Conservation (phyloP, 345 rosid species). For the Hibiscus syriacus region DNA sequence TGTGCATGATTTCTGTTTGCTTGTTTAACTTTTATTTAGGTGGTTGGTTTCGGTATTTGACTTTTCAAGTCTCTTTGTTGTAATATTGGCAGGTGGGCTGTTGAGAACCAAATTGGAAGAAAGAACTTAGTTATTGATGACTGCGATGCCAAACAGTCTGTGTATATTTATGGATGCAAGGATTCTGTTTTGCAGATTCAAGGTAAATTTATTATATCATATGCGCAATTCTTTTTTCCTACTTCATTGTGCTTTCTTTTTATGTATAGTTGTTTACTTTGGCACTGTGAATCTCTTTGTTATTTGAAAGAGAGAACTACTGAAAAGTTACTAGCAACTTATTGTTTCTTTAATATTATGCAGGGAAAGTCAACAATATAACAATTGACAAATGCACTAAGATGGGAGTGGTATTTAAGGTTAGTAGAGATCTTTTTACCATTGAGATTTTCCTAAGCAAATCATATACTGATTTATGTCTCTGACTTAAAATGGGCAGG, state of each 20-base stretch:
- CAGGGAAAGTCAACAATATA: constrained; percentile 97
- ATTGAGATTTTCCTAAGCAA: neutral
- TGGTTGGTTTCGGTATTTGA: constrained; percentile 7
- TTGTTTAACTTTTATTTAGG: constrained; percentile 6
- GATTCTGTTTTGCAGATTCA: constrained; percentile 93
- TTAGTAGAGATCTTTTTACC: constrained; percentile 31
- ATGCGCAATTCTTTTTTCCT: neutral
- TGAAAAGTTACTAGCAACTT: constrained; percentile 7
- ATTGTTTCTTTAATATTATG: constrained; percentile 19
- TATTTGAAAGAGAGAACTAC: neutral
- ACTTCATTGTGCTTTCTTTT: neutral
- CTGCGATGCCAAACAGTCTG: constrained; percentile 89
- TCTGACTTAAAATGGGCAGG: constrained; percentile 37
- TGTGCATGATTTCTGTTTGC: constrained; percentile 2
- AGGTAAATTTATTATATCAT: constrained; percentile 31
- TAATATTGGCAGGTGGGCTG: constrained; percentile 64
- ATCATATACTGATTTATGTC: constrained; percentile 11
- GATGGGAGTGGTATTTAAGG: constrained; percentile 86
- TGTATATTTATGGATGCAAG: constrained; percentile 90
- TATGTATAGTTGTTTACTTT: constrained; percentile 3
- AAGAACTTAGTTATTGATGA: constrained; percentile 80
- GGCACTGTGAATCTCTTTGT: neutral
- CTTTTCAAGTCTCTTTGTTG: constrained; percentile 12
- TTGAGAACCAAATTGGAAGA: constrained; percentile 91
- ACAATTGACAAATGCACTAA: constrained; percentile 93